Conservation (phyloP, 192 early-diverging fungal species). For the Backusella luteola region DNA sequence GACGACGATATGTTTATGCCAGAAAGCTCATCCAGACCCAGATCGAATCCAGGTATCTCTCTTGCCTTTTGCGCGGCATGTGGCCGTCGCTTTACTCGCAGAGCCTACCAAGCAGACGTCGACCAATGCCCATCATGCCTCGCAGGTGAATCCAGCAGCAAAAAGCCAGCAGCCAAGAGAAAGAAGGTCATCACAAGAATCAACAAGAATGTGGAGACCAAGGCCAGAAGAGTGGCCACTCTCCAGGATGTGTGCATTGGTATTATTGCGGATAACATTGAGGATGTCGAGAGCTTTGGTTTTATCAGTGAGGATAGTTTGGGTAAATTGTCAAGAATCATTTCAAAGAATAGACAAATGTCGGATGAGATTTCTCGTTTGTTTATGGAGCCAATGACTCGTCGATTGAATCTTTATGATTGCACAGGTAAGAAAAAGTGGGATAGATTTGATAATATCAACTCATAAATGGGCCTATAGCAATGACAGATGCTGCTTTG, state of each 20-base stretch:
- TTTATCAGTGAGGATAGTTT: constrained; percentile 69
- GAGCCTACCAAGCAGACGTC: constrained; percentile 28
- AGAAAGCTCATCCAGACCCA: constrained; percentile 23
- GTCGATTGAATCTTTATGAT: constrained; percentile 69
- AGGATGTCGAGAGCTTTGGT: constrained; percentile 84
- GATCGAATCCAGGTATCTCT: constrained; percentile 20
- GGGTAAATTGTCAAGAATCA: constrained; percentile 73
- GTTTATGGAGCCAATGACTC: constrained; percentile 64
- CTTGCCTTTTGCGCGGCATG: constrained; percentile 48
- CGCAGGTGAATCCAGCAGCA: background rate
- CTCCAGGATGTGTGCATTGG: constrained; percentile 67
- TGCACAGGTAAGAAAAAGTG: constrained; percentile 53
- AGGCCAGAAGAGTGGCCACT: constrained; percentile 44
- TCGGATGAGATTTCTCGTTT: constrained; percentile 61
- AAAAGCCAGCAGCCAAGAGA: constrained; percentile 11
- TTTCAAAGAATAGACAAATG: constrained; percentile 71
- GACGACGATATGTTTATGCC: constrained; percentile 12
- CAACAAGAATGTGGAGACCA: constrained; percentile 14
- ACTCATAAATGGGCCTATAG: constrained; percentile 29
- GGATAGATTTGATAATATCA: no score
- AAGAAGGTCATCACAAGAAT: background rate
- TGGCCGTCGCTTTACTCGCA: constrained; percentile 38
- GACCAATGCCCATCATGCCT: constrained; percentile 33
- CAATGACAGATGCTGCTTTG: constrained; percentile 39
- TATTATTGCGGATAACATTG: constrained; percentile 74